phyloP scores from a whole-genome alignment of 2,329 filamentous ascomycete genomes.

The Paraphaeosphaeria minitans region DNA sequence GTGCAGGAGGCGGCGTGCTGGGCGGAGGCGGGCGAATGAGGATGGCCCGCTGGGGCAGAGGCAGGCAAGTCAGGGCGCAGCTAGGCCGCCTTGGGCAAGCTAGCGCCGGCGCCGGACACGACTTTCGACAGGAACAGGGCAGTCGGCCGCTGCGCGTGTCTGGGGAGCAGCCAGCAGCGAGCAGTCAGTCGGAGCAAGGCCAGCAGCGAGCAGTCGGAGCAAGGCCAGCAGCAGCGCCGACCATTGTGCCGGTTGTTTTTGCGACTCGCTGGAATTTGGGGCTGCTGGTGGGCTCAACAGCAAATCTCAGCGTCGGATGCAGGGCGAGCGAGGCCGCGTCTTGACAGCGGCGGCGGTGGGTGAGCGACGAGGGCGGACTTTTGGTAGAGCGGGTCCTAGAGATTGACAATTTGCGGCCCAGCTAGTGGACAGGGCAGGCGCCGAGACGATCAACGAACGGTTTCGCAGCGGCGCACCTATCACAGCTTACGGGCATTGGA shows the following conservation, averaged over 20 bases:
- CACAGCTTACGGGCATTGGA: background rate
- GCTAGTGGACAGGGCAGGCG: background rate
- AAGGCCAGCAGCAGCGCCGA: too few species aligned
- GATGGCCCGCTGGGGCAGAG: too few species aligned
- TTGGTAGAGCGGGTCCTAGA: background rate
- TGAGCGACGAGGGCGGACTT: background rate
- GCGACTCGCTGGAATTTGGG: background rate
- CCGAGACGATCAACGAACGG: slow-evolving; percentile 1
- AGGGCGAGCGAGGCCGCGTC: too few species aligned
- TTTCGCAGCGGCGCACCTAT: too few species aligned
- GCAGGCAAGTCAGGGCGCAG: background rate
- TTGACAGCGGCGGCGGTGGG: too few species aligned
- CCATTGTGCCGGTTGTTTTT: too few species aligned
- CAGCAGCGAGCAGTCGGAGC: too few species aligned
- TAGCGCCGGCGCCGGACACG: background rate
- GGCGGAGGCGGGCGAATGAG: too few species aligned
- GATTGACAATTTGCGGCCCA: background rate
- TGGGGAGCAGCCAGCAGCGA: background rate
- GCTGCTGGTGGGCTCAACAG: background rate
- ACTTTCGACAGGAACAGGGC: background rate
- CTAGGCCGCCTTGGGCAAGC: background rate
- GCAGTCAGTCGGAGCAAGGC: too few species aligned
- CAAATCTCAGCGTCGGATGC: background rate
- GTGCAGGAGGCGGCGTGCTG: background rate
- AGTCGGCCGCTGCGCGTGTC: background rate